A percentile compares a stretch with the other conserved stretches of the same genome.
These are phyloP conservation scores for Choanephora cucurbitarum DNA, from an alignment of 371 early-diverging fungal species.

Conservation along the genomic window DNA sequence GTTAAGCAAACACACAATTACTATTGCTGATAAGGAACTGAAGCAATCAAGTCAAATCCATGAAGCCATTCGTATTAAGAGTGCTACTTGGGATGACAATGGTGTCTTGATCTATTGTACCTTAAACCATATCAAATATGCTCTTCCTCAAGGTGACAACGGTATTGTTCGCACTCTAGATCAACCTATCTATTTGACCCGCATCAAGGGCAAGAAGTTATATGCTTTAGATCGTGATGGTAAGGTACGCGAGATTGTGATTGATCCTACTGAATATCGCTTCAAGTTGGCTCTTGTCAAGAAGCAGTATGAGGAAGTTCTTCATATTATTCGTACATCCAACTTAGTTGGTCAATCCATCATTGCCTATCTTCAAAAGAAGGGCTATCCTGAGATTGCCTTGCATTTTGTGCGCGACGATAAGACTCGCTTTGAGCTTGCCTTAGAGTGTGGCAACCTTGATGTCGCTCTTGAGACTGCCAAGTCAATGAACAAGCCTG, in stretches of 20 bases:
- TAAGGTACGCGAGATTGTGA: conserved; percentile 77
- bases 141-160: conserved; percentile 93
- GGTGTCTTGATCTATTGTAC: conserved; percentile 97
- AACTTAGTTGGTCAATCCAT: conserved; percentile 98
- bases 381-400: conserved; percentile 98
- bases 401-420: conserved; percentile 97
- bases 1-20: conserved; percentile 91
- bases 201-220: conserved; percentile 82
- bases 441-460: conserved; percentile 94
- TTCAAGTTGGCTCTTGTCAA: conserved; percentile 95
- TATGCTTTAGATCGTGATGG: conserved; percentile 89
- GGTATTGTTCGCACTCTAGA: conserved; percentile 96
- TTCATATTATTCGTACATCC: conserved; percentile 92
- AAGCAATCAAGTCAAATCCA: conserved; percentile 86
- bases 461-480: conserved; percentile 93
- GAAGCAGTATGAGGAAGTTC: conserved; percentile 89
- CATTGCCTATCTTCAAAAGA: conserved; percentile 97
- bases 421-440: conserved; percentile 94
- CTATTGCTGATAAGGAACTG: conserved; percentile 83
- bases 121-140: conserved; percentile 98
- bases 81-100: conserved; percentile 92
- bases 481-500: conserved; percentile 81
- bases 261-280: conserved; percentile 97
- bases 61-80: conserved; percentile 97
- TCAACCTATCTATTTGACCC: conserved; percentile 89